Base-by-base conservation (phyloP, 768 basidiomycete genomes). In the Pleurotus ostreatus region DNA sequence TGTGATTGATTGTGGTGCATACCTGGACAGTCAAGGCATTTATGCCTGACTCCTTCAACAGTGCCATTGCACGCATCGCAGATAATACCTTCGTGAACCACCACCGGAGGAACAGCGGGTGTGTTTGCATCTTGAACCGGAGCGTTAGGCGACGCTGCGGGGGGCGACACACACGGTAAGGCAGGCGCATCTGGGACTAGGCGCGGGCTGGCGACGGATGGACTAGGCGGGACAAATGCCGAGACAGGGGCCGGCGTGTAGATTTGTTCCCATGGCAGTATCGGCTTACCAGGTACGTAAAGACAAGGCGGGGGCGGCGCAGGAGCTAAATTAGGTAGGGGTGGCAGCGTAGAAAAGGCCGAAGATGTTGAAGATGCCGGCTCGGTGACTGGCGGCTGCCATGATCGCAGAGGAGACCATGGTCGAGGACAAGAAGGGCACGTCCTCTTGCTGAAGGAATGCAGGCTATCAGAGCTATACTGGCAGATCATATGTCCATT, bases 11-110 rank as follows among this genome's bases (percentile, higher is more conserved):
- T 34, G 30, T 34, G 43, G 3, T 46, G 69, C 78, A 52, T 65
- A 89, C 88, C 77, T 47, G 78, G 74, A 66, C 91, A 93, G 61
- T 90, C 86, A 18, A 90, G 69, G 63, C 92, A 94, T 68, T 93
- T 94, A 68, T 90, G 85, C 44, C 92, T 77, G 55, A 83, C 66
- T 9, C 91, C 92, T 55, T 78, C 71, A 39, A 93, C 75, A 3
- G 69, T 77, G 18, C 69, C 61, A 4, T 76, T 60, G 68, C 92
- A 94, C 13, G 61, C 62, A 66, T 94, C 88, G 66, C 92, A 94
- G 7, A 75, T 46, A n/a, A 90, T 71, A 25, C 79, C 79, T 30
- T 49, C 65, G 65, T 91, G 88, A 39, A 85, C 67, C 11, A 34
- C 30, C n/a, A 75, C 70, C 6, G 69, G 71, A 9, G 65, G 63